These are phyloP conservation scores for Gymnopilus dilepis DNA, from an alignment of 768 basidiomycete species.

Conservation along the genomic window DNA sequence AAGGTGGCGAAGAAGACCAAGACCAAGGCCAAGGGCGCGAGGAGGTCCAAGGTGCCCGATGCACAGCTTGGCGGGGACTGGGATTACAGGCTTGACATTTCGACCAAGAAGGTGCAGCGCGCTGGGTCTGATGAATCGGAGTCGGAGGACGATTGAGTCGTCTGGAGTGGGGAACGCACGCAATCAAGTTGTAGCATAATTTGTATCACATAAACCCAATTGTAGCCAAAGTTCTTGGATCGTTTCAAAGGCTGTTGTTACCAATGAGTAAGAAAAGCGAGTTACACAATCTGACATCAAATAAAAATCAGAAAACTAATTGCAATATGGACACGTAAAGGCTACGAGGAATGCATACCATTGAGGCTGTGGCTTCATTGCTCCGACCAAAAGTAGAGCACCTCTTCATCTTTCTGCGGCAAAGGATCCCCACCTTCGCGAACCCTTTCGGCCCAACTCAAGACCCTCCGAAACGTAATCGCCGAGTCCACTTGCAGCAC, in stretches of 20 bases:
- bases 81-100: conserved; percentile 31
- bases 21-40: conserved; percentile 28
- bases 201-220: conserved; percentile 1
- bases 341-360: not conserved
- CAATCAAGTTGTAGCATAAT: conserved; percentile 13
- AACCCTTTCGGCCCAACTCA: not conserved
- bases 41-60: conserved; percentile 31
- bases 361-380: not conserved
- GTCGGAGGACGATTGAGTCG: conserved; percentile 11
- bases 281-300: too few species aligned
- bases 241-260: not conserved
- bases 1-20: conserved; percentile 26
- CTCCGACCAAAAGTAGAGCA: not conserved
- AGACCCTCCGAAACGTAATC: not conserved
- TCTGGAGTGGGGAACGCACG: not conserved
- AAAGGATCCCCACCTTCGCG: not conserved
- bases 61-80: conserved; percentile 30
- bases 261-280: too few species aligned
- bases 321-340: too few species aligned
- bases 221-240: conserved; percentile 5
- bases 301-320: too few species aligned
- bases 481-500: not conserved
- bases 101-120: conserved; percentile 18
- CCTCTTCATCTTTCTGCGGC: not conserved
- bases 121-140: conserved; percentile 25